A percentile compares a stretch with the other conserved stretches of the same genome.
Evolutionary conservation across 352 stramenopile species (phyloP).

Genomic region (Phytophthora agathidicida): DNA sequence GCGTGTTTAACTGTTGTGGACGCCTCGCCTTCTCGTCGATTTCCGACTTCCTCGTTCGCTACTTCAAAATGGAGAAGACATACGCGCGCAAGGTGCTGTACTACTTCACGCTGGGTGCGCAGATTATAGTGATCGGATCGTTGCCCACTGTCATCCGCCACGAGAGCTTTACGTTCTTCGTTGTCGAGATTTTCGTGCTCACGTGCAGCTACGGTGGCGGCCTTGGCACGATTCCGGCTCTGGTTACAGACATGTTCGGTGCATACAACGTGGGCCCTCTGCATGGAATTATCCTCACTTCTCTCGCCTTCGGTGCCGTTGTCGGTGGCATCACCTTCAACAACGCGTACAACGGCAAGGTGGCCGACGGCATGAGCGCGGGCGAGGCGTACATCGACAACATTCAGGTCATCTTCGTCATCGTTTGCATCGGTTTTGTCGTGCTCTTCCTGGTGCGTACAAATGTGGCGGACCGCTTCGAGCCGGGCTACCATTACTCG

Average conservation of each 20-base stretch:
- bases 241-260: slow-evolving; percentile 87
- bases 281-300: slow-evolving; percentile 62
- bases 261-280: slow-evolving; percentile 76
- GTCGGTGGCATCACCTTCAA: slow-evolving; percentile 80
- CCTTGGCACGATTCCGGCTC: slow-evolving; percentile 74
- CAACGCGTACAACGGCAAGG: slow-evolving; percentile 45
- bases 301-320: slow-evolving; percentile 77
- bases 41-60: slow-evolving; percentile 49
- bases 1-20: slow-evolving; percentile 61
- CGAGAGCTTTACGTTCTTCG: slow-evolving; percentile 62
- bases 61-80: slow-evolving; percentile 48
- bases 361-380: slow-evolving; percentile 44
- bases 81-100: slow-evolving; percentile 65
- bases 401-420: slow-evolving; percentile 74
- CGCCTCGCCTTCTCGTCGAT: slow-evolving; percentile 49
- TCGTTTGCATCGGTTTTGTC: slow-evolving; percentile 67
- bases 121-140: slow-evolving; percentile 70
- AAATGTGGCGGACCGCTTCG: slow-evolving; percentile 68
- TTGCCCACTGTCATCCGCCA: slow-evolving; percentile 65
- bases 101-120: slow-evolving; percentile 63
- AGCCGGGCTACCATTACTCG: slow-evolving; percentile 73
- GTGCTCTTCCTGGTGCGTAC: slow-evolving; percentile 74
- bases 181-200: slow-evolving; percentile 72
- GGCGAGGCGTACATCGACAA: slow-evolving; percentile 75
- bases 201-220: slow-evolving; percentile 77